phyloP scores from a whole-genome alignment of 1,284 basidiomycete genomes.

The Melanopsichium pennsylvanicum region DNA sequence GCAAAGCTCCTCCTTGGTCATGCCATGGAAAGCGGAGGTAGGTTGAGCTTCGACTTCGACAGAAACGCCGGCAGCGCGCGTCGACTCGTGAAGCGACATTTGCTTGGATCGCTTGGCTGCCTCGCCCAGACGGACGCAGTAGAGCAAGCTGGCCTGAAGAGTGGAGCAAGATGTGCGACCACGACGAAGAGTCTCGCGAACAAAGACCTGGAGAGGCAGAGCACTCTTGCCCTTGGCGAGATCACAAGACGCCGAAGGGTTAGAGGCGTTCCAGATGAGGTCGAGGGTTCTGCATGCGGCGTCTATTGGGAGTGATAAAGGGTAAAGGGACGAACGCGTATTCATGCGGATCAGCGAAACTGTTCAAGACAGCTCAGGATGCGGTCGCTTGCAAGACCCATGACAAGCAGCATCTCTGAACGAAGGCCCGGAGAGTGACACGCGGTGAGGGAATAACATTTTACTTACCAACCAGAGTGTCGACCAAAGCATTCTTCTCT shows the following conservation, averaged over 20 bases:
- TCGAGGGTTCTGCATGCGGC: constrained; percentile 45
- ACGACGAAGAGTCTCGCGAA: constrained; percentile 62
- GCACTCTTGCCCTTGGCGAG: constrained; percentile 42
- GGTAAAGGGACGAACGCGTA: neutral
- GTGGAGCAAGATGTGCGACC: constrained; percentile 62
- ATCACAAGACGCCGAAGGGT: constrained; percentile 29
- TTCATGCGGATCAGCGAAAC: constrained; percentile 11
- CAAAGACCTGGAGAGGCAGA: constrained; percentile 58
- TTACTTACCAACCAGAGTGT: constrained; percentile 56
- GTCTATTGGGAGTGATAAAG: constrained; percentile 11
- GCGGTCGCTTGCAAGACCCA: no score
- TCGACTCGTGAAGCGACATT: constrained; percentile 21
- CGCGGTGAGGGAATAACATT: neutral
- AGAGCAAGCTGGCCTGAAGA: constrained; percentile 61
- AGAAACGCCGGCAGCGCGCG: constrained; percentile 10
- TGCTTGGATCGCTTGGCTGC: constrained; percentile 25
- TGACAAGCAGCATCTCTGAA: no score
- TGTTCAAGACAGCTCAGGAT: no score
- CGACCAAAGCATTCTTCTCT: constrained; percentile 46
- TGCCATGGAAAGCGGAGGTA: constrained; percentile 29
- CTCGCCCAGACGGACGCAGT: constrained; percentile 52
- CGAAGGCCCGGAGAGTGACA: neutral
- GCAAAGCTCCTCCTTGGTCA: constrained; percentile 35
- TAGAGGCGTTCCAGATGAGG: constrained; percentile 43
- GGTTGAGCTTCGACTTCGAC: constrained; percentile 18